Base-by-base conservation (phyloP, 306 rosid species). In the Dryas drummondii region DNA sequence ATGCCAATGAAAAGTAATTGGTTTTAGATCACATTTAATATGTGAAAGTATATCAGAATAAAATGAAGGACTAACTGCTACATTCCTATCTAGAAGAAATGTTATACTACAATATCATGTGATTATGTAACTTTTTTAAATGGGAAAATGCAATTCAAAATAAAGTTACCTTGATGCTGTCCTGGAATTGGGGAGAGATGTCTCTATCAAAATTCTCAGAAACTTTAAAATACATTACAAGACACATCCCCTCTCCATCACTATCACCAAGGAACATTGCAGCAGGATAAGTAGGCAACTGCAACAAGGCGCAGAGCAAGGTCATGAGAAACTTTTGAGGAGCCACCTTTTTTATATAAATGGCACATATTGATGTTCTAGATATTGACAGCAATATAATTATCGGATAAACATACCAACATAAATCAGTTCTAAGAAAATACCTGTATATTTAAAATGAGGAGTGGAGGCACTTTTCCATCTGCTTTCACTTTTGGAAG, bases 231-330 rank as follows among this genome's bases (percentile, higher is more conserved):
- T 94, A 94, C 52, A 92, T 69, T 47, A 92, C 97, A 40, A 92
- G 92, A 86, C 97, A 92, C 87, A 89, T 73, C 54, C 97, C 99
- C 54, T 94, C 97, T 27, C 99, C 99, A 79, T 94, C 99, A 48
- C 86, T 79, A 55, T 94, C 97, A 55, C 99, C 97, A 40, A 81
- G 87, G 78, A 94, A 94, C 88, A 94, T 90, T 65, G 97, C 90
- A 73, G 97, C 93, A 17, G 96, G 99, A 90, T 94, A 94, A 71
- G 90, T 87, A 77, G 99, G 99, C 83, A 90, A 80, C 99, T 94
- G 87, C 61, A 76, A 68, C 70, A 81, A 72, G 63, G 52, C 63
- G 49, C 72, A 82, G 9, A 57, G 22, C 12, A 71, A 66, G 14
- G 68, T 9, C 12, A 66, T 77, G 73, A 73, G 74, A 82, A 82